phyloP scores from a whole-genome alignment of 306 rosid genomes.

The Glycine tomentella region DNA sequence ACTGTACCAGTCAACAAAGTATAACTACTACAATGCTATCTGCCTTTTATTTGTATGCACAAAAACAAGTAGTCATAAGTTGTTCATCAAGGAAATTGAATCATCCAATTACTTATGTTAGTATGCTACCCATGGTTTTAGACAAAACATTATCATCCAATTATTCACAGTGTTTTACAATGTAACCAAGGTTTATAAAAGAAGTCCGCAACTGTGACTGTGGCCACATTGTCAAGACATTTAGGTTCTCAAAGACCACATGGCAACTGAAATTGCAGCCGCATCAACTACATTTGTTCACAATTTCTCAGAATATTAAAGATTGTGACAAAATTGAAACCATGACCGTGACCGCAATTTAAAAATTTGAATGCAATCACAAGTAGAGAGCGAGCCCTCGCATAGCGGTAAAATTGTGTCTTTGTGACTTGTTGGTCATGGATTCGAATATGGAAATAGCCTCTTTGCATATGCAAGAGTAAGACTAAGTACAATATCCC shows the following conservation, averaged over 20 bases:
- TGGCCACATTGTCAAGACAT: no score
- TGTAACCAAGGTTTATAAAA: no score
- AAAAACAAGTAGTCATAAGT: constrained; percentile 2
- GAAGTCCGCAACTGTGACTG: background rate
- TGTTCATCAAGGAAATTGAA: constrained; percentile 7
- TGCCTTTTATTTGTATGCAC: background rate
- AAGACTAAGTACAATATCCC: no score
- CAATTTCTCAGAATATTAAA: background rate
- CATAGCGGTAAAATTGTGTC: no score
- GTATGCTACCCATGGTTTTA: no score
- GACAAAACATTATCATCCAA: no score
- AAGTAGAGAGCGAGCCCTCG: no score
- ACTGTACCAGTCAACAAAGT: background rate
- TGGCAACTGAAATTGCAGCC: background rate
- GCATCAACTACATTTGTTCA: background rate
- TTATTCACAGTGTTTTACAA: no score
- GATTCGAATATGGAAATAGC: no score
- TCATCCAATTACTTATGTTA: background rate
- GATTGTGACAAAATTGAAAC: background rate
- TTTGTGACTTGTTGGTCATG: no score
- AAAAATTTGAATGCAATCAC: background rate
- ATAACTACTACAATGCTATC: background rate
- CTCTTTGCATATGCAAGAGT: no score
- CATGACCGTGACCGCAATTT: background rate
- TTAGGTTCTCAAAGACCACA: no score